These are phyloP conservation scores for Phanerodontia chrysosporium DNA, from an alignment of 768 basidiomycete species.

Conservation along the genomic window DNA sequence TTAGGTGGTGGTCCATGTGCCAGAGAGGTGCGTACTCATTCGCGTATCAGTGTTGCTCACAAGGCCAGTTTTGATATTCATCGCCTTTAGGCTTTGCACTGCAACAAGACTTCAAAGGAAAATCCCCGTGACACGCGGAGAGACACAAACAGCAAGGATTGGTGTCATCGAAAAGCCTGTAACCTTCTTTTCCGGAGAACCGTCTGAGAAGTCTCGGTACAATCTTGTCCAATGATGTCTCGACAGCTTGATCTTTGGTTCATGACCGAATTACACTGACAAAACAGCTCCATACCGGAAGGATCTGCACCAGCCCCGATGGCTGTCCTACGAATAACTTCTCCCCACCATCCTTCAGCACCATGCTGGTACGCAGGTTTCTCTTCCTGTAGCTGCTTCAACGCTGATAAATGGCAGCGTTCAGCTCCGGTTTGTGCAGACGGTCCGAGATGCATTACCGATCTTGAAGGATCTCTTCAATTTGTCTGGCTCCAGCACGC, in stretches of 20 bases:
- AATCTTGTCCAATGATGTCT: constrained; percentile 49
- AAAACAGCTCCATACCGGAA: constrained; percentile 35
- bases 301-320: constrained; percentile 68
- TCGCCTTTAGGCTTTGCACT: constrained; percentile 45
- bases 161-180: constrained; percentile 54
- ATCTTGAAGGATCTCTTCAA: constrained; percentile 57
- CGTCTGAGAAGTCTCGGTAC: constrained; percentile 56
- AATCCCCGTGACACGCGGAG: neutral
- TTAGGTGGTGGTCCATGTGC: neutral
- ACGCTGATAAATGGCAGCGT: constrained; percentile 26
- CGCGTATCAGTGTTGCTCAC: constrained; percentile 73
- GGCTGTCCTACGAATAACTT: constrained; percentile 72
- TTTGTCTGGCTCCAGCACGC: constrained; percentile 47
- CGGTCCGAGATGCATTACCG: constrained; percentile 34
- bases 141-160: constrained; percentile 40
- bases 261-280: neutral
- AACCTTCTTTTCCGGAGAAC: constrained; percentile 71
- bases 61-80: constrained; percentile 50
- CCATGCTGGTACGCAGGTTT: constrained; percentile 57
- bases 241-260: constrained; percentile 41
- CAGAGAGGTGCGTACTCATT: constrained; percentile 46
- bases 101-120: neutral
- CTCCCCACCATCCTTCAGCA: constrained; percentile 66
- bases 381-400: constrained; percentile 51
- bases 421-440: neutral